Evolutionary conservation across 768 basidiomycete genomes (phyloP).

Genomic region (Tylopilus vinaceipallidus): DNA sequence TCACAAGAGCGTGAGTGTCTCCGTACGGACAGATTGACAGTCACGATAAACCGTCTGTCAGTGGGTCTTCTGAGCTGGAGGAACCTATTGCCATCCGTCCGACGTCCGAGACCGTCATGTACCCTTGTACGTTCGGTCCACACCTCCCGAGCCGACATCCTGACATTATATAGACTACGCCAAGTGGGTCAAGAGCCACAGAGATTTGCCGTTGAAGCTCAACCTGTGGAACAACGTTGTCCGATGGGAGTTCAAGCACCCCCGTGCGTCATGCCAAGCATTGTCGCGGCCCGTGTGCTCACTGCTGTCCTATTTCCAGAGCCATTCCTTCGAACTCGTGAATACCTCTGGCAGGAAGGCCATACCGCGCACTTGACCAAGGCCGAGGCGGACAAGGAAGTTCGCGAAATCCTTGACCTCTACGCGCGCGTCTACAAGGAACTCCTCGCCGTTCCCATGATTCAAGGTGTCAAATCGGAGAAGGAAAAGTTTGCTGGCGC

Average conservation of each 20-base stretch:
- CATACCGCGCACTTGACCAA: conserved; percentile 94
- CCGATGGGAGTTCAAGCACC: conserved; percentile 99
- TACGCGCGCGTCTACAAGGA: conserved; percentile 97
- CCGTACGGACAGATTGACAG: neutral
- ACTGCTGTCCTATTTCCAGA: conserved; percentile 47
- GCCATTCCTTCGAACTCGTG: conserved; percentile 97
- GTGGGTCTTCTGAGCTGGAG: conserved; percentile 90
- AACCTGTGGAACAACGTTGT: conserved; percentile 99
- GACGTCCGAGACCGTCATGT: conserved; percentile 99
- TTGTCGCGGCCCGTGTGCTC: neutral
- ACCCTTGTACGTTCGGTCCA: conserved; percentile 71
- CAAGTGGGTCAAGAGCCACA: conserved; percentile 97
- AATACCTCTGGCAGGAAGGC: conserved; percentile 99
- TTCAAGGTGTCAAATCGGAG: conserved; percentile 95
- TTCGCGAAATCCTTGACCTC: conserved; percentile 90
- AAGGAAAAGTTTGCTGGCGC: conserved; percentile 99
- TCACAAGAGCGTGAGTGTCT: conserved; percentile 81
- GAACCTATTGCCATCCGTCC: conserved; percentile 98
- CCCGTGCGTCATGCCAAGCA: conserved; percentile 54
- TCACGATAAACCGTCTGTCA: conserved; percentile 29
- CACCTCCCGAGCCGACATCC: neutral
- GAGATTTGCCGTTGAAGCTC: conserved; percentile 93
- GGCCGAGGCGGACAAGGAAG: conserved; percentile 87
- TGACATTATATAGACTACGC: conserved; percentile 70
- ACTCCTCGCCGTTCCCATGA: conserved; percentile 94